These are phyloP conservation scores for Thalassiosira ordinaria DNA, from an alignment of 352 stramenopile species.

Conservation along the genomic window DNA sequence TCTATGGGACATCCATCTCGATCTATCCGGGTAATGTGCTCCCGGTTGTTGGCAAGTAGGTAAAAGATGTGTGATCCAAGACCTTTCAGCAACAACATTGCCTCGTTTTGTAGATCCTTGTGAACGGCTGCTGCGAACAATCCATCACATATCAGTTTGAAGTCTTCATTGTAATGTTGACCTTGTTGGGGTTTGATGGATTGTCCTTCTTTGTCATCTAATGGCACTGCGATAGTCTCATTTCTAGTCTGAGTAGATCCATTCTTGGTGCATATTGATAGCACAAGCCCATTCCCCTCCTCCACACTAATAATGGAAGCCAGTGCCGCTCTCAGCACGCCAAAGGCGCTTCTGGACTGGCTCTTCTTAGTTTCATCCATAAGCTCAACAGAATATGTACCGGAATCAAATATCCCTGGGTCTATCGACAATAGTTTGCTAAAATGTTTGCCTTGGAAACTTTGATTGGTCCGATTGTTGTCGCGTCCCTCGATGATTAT, in stretches of 20 bases:
- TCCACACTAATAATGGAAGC: slow-evolving; percentile 61
- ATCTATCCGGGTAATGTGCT: slow-evolving; percentile 57
- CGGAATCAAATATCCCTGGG: slow-evolving; percentile 49
- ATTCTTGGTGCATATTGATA: slow-evolving; percentile 23
- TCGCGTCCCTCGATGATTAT: slow-evolving; percentile 65
- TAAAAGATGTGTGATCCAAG: slow-evolving; percentile 64
- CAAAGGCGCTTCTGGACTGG: slow-evolving; percentile 69
- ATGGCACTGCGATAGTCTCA: slow-evolving; percentile 3
- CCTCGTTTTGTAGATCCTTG: slow-evolving; percentile 52
- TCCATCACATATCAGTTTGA: slow-evolving; percentile 59
- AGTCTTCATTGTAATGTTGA: slow-evolving; percentile 28
- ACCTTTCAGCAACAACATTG: slow-evolving; percentile 61
- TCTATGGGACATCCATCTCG: slow-evolving; percentile 59
- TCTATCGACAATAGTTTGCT: slow-evolving; percentile 29
- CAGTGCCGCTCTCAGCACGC: slow-evolving; percentile 65
- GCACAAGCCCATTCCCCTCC: slow-evolving; percentile 30
- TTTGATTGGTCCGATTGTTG: slow-evolving; percentile 78
- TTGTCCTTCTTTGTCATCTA: background rate
- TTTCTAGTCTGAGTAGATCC: background rate
- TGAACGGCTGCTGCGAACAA: slow-evolving; percentile 52
- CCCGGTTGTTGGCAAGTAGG: slow-evolving; percentile 38
- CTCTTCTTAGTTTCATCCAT: slow-evolving; percentile 58
- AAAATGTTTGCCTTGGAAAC: slow-evolving; percentile 17
- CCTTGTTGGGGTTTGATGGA: slow-evolving; percentile 9
- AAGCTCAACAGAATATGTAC: slow-evolving; percentile 47